These are phyloP conservation scores for Monascus purpureus DNA, from an alignment of 495 filamentous ascomycete species.

Conservation along the genomic window DNA sequence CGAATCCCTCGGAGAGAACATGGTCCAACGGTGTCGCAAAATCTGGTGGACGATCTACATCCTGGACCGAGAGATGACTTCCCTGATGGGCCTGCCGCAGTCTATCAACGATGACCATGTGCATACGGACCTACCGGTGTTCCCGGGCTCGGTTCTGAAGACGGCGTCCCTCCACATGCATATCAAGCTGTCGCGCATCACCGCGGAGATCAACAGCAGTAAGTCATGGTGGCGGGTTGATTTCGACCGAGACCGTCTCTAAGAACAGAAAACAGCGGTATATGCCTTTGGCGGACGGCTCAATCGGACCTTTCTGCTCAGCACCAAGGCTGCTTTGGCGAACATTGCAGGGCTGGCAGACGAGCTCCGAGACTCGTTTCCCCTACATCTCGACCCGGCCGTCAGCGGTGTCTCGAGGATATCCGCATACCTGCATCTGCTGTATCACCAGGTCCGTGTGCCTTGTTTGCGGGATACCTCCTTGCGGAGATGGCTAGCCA, in stretches of 20 bases:
- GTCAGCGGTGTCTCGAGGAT: constrained; percentile 23
- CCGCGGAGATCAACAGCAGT: constrained; percentile 27
- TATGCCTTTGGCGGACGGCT: constrained; percentile 30
- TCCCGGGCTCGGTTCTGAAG: constrained; percentile 18
- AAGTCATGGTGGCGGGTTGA: no score
- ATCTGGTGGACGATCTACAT: constrained; percentile 36
- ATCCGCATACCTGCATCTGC: constrained; percentile 29
- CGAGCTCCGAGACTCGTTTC: constrained; percentile 20
- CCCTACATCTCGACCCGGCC: constrained; percentile 18
- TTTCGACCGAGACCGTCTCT: no score
- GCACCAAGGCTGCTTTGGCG: constrained; percentile 25
- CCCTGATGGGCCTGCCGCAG: constrained; percentile 29
- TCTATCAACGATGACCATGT: constrained; percentile 24
- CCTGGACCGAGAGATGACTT: constrained; percentile 30
- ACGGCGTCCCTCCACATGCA: constrained; percentile 24
- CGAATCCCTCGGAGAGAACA: constrained; percentile 15
- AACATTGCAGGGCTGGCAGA: constrained; percentile 23
- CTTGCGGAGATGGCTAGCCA: no score
- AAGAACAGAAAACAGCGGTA: constrained; percentile 19
- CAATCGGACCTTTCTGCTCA: constrained; percentile 23
- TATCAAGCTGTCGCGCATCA: constrained; percentile 26
- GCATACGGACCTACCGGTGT: constrained; percentile 20
- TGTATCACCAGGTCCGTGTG: no score
- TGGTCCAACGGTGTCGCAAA: constrained; percentile 24
- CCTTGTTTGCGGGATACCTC: no score